Percentiles rank a stretch among this genome's conserved stretches.
Conservation (phyloP, 2,329 filamentous ascomycete species). For the Penicillium aurantiogriseum region DNA sequence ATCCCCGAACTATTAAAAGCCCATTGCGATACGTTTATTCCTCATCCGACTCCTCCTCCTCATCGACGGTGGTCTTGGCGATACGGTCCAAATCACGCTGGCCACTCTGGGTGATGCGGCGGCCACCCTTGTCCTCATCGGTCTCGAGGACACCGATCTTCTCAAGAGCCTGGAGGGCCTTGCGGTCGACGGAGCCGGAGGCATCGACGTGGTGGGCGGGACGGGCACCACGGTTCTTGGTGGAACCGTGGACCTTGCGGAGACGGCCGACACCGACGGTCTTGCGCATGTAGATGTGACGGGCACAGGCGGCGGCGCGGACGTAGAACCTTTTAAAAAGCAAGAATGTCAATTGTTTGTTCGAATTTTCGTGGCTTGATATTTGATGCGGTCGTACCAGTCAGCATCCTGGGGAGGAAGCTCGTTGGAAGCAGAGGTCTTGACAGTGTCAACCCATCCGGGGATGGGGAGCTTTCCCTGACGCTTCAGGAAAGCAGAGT, state of each 20-base stretch:
- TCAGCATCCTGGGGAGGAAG: constrained; percentile 97
- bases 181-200: constrained; percentile 93
- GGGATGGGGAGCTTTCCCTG: constrained; percentile 69
- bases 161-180: constrained; percentile 95
- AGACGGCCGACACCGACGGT: constrained; percentile 97
- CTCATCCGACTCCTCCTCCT: constrained; percentile 47
- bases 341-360: constrained; percentile 12
- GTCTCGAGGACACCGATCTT: constrained; percentile 98
- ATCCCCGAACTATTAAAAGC: constrained; percentile 28
- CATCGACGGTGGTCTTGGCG: constrained; percentile 66
- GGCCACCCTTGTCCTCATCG: constrained; percentile 97
- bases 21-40: constrained; percentile 40
- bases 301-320: constrained; percentile 90
- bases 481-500: constrained; percentile 69
- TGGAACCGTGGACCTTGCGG: constrained; percentile 90
- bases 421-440: constrained; percentile 95
- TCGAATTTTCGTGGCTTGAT: background rate
- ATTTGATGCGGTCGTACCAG: constrained; percentile 67
- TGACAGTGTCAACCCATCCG: constrained; percentile 93
- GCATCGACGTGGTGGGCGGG: constrained; percentile 95
- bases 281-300: constrained; percentile 99
- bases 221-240: constrained; percentile 93
- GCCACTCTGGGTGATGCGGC: constrained; percentile 95
- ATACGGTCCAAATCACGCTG: constrained; percentile 99
- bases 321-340: constrained; percentile 60